Evolutionary conservation across 139 green algal genomes (phyloP).

Genomic region (Desmodesmus armatus): DNA sequence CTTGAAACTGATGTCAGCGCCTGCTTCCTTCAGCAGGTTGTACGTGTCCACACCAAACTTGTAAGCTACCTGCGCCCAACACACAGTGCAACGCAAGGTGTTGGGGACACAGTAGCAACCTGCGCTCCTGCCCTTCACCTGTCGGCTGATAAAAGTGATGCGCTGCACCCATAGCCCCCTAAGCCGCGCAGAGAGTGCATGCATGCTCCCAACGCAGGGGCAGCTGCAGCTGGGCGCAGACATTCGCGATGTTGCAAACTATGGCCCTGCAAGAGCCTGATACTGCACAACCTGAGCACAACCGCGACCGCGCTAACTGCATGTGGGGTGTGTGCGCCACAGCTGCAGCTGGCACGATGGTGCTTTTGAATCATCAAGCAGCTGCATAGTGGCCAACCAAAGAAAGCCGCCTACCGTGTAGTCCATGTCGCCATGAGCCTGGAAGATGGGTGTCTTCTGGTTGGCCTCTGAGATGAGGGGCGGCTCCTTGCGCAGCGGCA

Average conservation of each 20-base stretch:
- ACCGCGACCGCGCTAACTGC: too few relatives aligned
- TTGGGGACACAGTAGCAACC: neutral
- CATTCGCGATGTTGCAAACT: too few relatives aligned
- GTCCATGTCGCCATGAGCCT: conserved; percentile 76
- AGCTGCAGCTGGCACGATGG: neutral
- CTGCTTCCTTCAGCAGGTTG: conserved; percentile 60
- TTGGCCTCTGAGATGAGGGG: conserved; percentile 75
- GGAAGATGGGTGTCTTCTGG: conserved; percentile 70
- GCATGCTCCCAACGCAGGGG: too few relatives aligned
- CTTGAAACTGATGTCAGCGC: conserved; percentile 66
- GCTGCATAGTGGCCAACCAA: neutral
- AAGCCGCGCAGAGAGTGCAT: too few relatives aligned
- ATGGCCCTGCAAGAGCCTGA: too few relatives aligned
- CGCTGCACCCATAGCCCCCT: too few relatives aligned
- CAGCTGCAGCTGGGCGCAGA: too few relatives aligned
- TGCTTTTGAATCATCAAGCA: neutral
- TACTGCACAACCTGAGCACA: too few relatives aligned
- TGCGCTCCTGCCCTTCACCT: too few relatives aligned
- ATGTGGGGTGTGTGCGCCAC: neutral
- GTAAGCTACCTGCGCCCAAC: conserved; percentile 61
- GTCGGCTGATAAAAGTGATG: too few relatives aligned
- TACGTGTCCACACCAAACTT: conserved; percentile 63
- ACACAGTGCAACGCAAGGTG: neutral
- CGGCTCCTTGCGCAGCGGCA: conserved; percentile 71
- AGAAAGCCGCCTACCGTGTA: conserved; percentile 46